Base-by-base conservation (phyloP, 2,329 filamentous ascomycete species). In the Colletotrichum filicis region DNA sequence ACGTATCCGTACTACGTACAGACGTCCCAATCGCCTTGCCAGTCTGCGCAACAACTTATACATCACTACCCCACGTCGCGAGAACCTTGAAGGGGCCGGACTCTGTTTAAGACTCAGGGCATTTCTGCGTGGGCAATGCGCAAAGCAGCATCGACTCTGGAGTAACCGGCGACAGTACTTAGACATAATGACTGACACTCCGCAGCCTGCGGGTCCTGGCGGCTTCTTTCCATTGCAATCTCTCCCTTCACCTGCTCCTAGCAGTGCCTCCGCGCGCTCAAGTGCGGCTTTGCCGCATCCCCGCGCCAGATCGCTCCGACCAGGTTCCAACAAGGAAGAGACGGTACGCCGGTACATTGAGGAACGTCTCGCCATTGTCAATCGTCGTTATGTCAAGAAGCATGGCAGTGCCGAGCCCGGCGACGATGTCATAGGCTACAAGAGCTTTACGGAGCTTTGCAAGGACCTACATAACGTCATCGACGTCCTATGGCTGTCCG, bases 401-500 rank as follows among this genome's bases (percentile, higher is more conserved):
- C 87, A 88, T 67, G 85, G 85, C 55, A 79, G 82, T 0, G 79
- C 83, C 0, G 83, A 86, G 49, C 83, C 83, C 3, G 83, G 78
- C 5, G 88, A 90, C 71, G 82, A 85, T 14, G 81, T 89, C 2
- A 79, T 84, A 2, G 89, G 89, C 26, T 91, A 90, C 78, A 82
- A 85, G 66, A 89, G 83, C 64, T 93, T 96, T 80, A 86, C 85
- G 62, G 92, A 95, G 78, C 89, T 95, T 5, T 94, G 91, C 66
- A 89, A 85, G 69, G 95, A 98, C 78, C 82, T 97, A 1, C 93
- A 95, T 68, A 87, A 87, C 6, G 80, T 98, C 14, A 84, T 97
- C 19, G 93, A 97, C 80, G 89, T 97, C 8, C 83, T 98, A 5
- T 98, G 96, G 96, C 89, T 94, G 26, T 94, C 92, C 35, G 94